Evolutionary conservation across 768 basidiomycete species (phyloP), one percentile per base, ranked within the genome.

Genomic region (Imleria badia): DNA sequence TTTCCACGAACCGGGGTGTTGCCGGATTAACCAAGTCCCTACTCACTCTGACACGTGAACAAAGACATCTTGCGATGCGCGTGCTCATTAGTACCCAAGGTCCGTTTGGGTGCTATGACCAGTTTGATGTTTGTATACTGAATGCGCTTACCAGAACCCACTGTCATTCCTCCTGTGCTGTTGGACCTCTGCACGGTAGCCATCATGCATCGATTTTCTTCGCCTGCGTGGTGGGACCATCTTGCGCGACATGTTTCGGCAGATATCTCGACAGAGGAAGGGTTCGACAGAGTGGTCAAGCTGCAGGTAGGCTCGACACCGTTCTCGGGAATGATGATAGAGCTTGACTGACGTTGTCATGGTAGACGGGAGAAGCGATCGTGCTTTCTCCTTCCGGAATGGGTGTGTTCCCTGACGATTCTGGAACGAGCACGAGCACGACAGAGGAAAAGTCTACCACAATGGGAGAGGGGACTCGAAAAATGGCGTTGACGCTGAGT

Each of bases 71-170:
- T 12, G 84, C 78, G 0, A 85, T 86, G 81, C 76, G 87, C 9
- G 80, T 89, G n/a, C 75, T 89, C 36, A 83, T 89, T 51, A 84
- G 83, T 61, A 88, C 87, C 0, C 87, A 88, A 77, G 87, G 84
- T 81, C 40, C n/a, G 48, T 33, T 26, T 6, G 11, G 6, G 14
- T 14, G 10, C 35, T 5, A 20, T 31, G 20, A 39, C 20, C 3
- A 19, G 17, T n/a, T n/a, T 4, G 17, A 6, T 19, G 17, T 0
- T 2, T 2, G 15, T 14, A 38, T 13, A 4, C 38, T 55, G n/a
- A 58, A 39, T 9, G 12, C 34, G 5, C 59, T 13, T 22, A 35
- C 13, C 62, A 87, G 84, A 89, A 49, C 87, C 87, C 0, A 88
- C 85, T 0, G 81, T 86, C 4, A 78, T 88, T 9, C 85, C 86